A percentile compares a stretch with the other conserved stretches of the same genome.
Conservation (phyloP, 352 stramenopile species). For the Thalassiosira oceanica region DNA sequence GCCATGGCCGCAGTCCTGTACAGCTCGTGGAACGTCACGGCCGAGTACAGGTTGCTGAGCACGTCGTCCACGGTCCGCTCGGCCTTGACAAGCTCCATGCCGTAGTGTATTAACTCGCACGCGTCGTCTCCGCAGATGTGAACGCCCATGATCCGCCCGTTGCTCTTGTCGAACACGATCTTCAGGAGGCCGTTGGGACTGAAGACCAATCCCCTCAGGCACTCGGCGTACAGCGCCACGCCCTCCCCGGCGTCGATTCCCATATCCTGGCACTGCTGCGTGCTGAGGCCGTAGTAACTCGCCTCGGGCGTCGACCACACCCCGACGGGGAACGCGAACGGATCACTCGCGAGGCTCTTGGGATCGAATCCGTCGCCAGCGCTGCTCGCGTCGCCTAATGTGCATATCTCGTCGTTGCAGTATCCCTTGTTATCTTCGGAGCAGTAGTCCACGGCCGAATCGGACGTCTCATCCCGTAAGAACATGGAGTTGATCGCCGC, state of each 20-base stretch:
- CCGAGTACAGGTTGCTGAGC: conserved; percentile 21
- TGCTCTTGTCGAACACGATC: conserved; percentile 8
- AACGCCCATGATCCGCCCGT: conserved; percentile 20
- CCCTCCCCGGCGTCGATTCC: conserved; percentile 24
- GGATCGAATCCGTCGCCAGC: conserved; percentile 8
- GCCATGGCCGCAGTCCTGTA: conserved; percentile 20
- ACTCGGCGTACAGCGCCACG: conserved; percentile 16
- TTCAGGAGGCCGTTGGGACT: conserved; percentile 26
- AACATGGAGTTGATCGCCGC: conserved; percentile 22
- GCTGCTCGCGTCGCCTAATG: not conserved
- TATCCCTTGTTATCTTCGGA: too few relatives aligned
- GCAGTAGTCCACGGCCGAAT: too few relatives aligned
- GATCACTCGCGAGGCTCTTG: too few relatives aligned
- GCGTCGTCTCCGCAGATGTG: conserved; percentile 31
- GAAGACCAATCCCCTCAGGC: conserved; percentile 23
- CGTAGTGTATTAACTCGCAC: conserved; percentile 30
- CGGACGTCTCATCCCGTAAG: not conserved
- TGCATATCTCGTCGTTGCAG: too few relatives aligned
- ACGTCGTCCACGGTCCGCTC: conserved; percentile 14
- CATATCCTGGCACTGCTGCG: conserved; percentile 7
- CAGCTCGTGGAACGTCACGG: conserved; percentile 33
- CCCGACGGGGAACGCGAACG: too few relatives aligned
- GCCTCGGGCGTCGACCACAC: conserved; percentile 37
- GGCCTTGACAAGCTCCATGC: conserved; percentile 26
- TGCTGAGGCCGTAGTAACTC: conserved; percentile 23